Evolutionary conservation across 75 land plant genomes (phyloP).

Genomic region (Cupressus sempervirens): DNA sequence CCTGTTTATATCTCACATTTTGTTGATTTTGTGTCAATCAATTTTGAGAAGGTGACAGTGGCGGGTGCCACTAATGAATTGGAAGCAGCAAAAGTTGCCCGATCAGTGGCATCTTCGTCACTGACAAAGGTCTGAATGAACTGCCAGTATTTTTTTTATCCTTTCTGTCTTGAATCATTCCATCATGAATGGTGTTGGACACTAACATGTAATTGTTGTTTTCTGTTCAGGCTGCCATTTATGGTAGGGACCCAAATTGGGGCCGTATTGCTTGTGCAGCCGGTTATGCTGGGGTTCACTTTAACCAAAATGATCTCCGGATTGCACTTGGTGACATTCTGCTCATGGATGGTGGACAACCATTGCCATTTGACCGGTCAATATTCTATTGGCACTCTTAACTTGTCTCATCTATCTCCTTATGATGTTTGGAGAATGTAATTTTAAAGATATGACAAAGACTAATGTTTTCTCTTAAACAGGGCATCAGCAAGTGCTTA

Average conservation of each 20-base stretch:
- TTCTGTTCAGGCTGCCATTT: conserved; percentile 79
- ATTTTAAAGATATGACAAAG: background rate
- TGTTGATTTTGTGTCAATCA: background rate
- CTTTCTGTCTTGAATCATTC: background rate
- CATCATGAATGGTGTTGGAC: background rate
- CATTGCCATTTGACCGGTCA: conserved; percentile 83
- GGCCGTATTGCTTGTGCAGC: conserved; percentile 98
- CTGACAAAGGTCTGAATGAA: conserved; percentile 59
- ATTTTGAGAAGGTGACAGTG: conserved; percentile 63
- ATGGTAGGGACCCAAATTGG: conserved; percentile 99
- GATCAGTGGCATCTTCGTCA: conserved; percentile 92
- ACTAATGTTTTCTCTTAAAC: conserved; percentile 10
- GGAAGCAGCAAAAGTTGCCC: conserved; percentile 79
- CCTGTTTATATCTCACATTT: background rate
- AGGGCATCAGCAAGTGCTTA: conserved; percentile 80
- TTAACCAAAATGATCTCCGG: conserved; percentile 60
- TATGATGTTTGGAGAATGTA: background rate
- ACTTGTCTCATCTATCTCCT: background rate
- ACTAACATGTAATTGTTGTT: background rate
- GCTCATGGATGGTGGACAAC: conserved; percentile 90
- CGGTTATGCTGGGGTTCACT: conserved; percentile 87
- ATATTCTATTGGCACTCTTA: background rate
- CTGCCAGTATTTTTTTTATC: conserved; percentile 4
- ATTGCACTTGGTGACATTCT: conserved; percentile 71
- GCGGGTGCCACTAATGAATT: conserved; percentile 69